A percentile compares a stretch with the other conserved stretches of the same genome.
These are phyloP conservation scores for Isabelozyma heimii DNA, from an alignment of 805 yeast species.

Conservation along the genomic window DNA sequence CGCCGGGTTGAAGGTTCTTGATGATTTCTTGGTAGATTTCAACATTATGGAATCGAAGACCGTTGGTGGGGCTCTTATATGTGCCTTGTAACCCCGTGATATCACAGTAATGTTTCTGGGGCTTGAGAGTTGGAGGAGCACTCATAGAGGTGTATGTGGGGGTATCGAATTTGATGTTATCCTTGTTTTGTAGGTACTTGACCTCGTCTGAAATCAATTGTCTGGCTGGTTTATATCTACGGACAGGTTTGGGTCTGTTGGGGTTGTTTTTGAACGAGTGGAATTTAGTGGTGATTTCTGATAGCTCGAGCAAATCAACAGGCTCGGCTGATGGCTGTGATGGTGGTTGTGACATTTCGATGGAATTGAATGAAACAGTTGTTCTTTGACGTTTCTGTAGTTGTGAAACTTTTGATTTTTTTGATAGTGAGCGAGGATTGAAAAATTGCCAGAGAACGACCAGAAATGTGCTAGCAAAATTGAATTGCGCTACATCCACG, in stretches of 20 bases:
- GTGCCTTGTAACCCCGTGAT: slow-evolving; percentile 82
- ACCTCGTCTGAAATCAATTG: slow-evolving; percentile 78
- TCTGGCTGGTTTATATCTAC: slow-evolving; percentile 70
- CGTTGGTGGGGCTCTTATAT: slow-evolving; percentile 73
- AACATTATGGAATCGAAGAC: slow-evolving; percentile 74
- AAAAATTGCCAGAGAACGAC: too few species aligned
- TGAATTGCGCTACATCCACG: too few species aligned
- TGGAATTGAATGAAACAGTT: background rate
- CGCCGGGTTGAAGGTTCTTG: slow-evolving; percentile 80
- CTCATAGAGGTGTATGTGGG: slow-evolving; percentile 69
- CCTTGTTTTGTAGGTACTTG: slow-evolving; percentile 51
- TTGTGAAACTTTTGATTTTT: too few species aligned
- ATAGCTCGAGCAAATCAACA: slow-evolving; percentile 25
- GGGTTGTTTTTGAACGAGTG: slow-evolving; percentile 59
- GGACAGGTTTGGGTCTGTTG: slow-evolving; percentile 46
- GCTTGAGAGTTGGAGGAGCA: slow-evolving; percentile 86
- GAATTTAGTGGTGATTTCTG: slow-evolving; percentile 38
- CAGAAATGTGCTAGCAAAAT: too few species aligned
- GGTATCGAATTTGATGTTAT: slow-evolving; percentile 42
- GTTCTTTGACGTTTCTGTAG: too few species aligned
- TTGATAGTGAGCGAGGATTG: too few species aligned
- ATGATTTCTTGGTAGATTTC: slow-evolving; percentile 77
- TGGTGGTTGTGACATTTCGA: background rate
- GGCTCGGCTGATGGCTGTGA: background rate
- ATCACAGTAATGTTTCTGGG: slow-evolving; percentile 85